A percentile compares a stretch with the other conserved stretches of the same genome.
phyloP scores from a whole-genome alignment of 2,329 filamentous ascomycete species.

The Colletotrichum viniferum region DNA sequence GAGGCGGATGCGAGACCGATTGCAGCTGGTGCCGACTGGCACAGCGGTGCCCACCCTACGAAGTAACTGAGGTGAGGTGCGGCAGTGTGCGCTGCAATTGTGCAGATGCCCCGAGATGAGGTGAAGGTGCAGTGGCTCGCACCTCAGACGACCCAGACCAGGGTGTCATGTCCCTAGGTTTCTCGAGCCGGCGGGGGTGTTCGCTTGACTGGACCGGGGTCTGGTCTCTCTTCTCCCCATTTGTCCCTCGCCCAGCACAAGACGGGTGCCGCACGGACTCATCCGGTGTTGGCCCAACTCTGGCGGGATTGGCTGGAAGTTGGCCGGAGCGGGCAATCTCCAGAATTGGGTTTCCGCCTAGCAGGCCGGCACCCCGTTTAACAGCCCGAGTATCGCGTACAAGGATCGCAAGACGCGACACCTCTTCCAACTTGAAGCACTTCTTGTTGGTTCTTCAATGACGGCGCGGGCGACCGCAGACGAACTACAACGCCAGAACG shows the following conservation, averaged over 20 bases:
- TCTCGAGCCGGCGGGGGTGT: background rate
- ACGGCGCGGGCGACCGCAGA: background rate
- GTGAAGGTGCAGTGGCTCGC: background rate
- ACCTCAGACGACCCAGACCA: conserved; percentile 2
- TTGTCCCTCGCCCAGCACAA: background rate
- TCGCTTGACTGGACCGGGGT: background rate
- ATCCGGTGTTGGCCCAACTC: background rate
- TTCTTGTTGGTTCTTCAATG: background rate
- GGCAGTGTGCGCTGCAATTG: background rate
- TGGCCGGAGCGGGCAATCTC: conserved; percentile 11
- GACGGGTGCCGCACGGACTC: conserved; percentile 7
- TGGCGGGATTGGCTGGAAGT: conserved; percentile 17
- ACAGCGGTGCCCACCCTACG: background rate
- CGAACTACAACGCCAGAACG: background rate
- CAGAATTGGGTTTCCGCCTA: conserved; percentile 12
- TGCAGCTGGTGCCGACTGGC: background rate
- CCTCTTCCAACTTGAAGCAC: background rate
- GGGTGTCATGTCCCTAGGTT: background rate
- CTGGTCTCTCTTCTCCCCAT: background rate
- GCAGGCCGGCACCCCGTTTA: background rate
- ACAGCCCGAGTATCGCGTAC: background rate
- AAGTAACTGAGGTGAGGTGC: background rate
- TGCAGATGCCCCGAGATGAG: background rate
- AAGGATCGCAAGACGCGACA: background rate
- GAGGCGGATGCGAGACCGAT: background rate